Evolutionary conservation across 306 rosid genomes (phyloP), one percentile per base, ranked within the genome.

Genomic region (Cucumis cinereus): DNA sequence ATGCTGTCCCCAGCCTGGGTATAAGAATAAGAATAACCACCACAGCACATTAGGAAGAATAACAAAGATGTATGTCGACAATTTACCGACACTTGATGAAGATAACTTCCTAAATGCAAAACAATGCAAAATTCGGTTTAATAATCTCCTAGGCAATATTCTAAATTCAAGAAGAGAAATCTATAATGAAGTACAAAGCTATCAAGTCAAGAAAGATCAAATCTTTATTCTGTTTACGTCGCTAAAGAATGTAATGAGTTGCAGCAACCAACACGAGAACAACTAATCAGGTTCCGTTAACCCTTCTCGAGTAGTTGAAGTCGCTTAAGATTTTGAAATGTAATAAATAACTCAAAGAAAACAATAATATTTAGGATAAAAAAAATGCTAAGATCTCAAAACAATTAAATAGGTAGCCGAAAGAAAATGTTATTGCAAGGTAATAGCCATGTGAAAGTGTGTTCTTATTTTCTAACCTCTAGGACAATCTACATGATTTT

Each of bases 1-100:
- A 87, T 89, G 80, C 62, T 82, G 77, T 95, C 98, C 77, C 97
- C 98, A 66, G 96, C 97, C 99, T 95, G 56, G 62, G 56, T 52
- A 45, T 73, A 84, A 56, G 56, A 77, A 71, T 43, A 60, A 49
- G 77, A 66, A 49, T 55, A 72, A 62, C 36, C 50, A 41, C 20
- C 75, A 24, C 53, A 81, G 43, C 58, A 85, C n/a, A 72, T 79
- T 33, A 35, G 50, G 22, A 36, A 74, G 66, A 72, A 17, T 9
- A 17, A 28, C 45, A 28, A 71, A 4, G 7, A 8, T 47, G 58
- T 7, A 20, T 45, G 16, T 15, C 6, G 9, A 47, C 13, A 66
- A 7, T n/a, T 49, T 22, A 20, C 75, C 2, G 7, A 60, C 20
- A 19, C 49, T 6, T 30, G 8, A n/a, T 30, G 53, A 66, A 38